Conservation (phyloP, 345 rosid species). For the Moricandia arvensis region DNA sequence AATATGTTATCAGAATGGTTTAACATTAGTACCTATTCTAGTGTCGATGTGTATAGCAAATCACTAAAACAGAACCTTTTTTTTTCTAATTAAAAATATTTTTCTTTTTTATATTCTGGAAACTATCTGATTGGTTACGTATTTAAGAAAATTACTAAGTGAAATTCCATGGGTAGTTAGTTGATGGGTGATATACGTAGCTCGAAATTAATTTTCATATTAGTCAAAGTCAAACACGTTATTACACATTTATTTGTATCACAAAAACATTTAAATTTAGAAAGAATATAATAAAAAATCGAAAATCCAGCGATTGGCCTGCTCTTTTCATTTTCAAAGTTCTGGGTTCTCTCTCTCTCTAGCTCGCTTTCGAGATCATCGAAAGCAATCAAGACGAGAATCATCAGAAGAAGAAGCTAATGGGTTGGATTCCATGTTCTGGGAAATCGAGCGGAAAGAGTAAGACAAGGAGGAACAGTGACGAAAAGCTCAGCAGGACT, state of each 20-base stretch:
- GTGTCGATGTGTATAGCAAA: too few species aligned
- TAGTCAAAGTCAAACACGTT: slow-evolving; percentile 20
- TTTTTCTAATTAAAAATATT: too few species aligned
- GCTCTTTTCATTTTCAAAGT: slow-evolving; percentile 32
- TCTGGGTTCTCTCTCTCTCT: slow-evolving; percentile 3
- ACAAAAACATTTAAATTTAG: slow-evolving; percentile 1
- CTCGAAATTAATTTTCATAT: not conserved
- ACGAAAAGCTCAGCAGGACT: slow-evolving; percentile 42
- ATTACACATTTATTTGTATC: slow-evolving; percentile 7
- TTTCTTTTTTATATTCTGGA: too few species aligned
- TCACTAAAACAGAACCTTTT: too few species aligned
- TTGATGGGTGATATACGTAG: slow-evolving; percentile 3
- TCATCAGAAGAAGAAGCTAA: slow-evolving; percentile 29
- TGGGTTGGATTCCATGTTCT: slow-evolving; percentile 79
- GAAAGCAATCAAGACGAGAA: slow-evolving; percentile 24
- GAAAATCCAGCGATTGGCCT: slow-evolving; percentile 32
- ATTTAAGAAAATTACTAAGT: not conserved
- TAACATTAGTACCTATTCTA: too few species aligned
- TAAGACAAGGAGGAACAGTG: slow-evolving; percentile 41
- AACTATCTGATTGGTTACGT: too few species aligned
- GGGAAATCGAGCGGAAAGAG: slow-evolving; percentile 50
- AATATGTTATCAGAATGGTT: too few species aligned
- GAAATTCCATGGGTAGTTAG: not conserved
- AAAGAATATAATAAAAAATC: slow-evolving; percentile 15
- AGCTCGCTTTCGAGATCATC: slow-evolving; percentile 33